Conservation (phyloP, 192 early-diverging fungal species). For the Pilaira anomala region DNA sequence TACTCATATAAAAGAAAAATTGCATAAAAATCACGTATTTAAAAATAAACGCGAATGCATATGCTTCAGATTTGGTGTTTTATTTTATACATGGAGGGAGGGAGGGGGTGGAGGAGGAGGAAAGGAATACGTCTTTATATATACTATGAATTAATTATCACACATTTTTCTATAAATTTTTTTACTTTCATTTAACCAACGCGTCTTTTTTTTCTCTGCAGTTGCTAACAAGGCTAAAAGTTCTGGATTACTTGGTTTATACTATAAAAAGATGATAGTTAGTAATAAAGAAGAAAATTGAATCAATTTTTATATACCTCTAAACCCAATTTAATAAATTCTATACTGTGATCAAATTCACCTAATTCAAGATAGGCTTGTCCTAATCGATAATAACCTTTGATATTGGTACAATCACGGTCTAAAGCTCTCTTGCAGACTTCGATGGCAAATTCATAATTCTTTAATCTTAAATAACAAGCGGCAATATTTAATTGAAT, state of each 20-base stretch:
- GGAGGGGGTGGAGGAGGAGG: too few species aligned
- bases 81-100: too few species aligned
- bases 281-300: not conserved
- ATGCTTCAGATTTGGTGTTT: too few species aligned
- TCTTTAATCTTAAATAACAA: slow-evolving; percentile 12
- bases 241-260: not conserved
- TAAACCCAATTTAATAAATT: slow-evolving; percentile 30
- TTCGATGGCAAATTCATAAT: slow-evolving; percentile 23
- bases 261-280: not conserved
- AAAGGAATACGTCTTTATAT: too few species aligned
- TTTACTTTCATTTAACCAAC: slow-evolving; percentile 1
- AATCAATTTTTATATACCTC: not conserved
- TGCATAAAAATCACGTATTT: too few species aligned
- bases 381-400: slow-evolving; percentile 42
- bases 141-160: too few species aligned
- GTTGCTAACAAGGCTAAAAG: not conserved
- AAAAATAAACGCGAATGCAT: too few species aligned
- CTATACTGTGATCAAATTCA: slow-evolving; percentile 40
- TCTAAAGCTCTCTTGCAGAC: slow-evolving; percentile 32
- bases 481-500: slow-evolving; percentile 34
- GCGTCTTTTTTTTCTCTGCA: not conserved
- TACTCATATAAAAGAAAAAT: too few species aligned
- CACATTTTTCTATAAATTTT: slow-evolving; percentile 11
- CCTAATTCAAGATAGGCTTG: slow-evolving; percentile 43
- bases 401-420: slow-evolving; percentile 33